Conservation (phyloP, 192 early-diverging fungal genomes). For the Podila epigama region DNA sequence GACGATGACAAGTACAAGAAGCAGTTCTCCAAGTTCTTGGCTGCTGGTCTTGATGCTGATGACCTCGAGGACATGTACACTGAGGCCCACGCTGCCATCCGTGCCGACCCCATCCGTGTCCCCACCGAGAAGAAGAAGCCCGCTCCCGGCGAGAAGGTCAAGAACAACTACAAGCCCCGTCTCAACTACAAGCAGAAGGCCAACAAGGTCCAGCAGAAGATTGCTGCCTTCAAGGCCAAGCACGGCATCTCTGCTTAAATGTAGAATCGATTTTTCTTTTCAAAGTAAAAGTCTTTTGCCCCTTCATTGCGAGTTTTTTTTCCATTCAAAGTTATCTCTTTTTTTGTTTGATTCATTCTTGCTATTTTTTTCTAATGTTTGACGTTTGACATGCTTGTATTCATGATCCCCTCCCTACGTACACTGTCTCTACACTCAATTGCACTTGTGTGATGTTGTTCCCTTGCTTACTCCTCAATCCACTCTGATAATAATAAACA, state of each 20-base stretch:
- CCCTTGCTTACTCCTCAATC: too few relatives aligned
- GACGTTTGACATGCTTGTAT: too few relatives aligned
- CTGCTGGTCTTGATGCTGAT: conserved; percentile 84
- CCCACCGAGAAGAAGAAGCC: conserved; percentile 77
- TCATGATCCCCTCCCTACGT: too few relatives aligned
- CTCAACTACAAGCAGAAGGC: conserved; percentile 93
- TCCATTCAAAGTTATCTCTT: too few relatives aligned
- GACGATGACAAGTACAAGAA: conserved; percentile 98
- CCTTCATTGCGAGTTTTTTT: conserved; percentile 14
- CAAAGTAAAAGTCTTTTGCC: conserved; percentile 7
- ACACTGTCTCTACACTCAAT: too few relatives aligned
- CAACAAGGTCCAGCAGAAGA: conserved; percentile 92
- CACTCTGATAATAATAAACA: too few relatives aligned
- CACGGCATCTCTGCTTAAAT: conserved; percentile 51
- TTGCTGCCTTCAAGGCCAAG: conserved; percentile 72
- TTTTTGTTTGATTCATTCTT: too few relatives aligned
- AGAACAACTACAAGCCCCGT: conserved; percentile 64
- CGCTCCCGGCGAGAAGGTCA: conserved; percentile 77
- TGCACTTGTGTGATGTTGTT: too few relatives aligned
- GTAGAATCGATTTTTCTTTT: conserved; percentile 15
- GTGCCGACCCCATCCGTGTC: conserved; percentile 83
- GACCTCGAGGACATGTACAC: conserved; percentile 96
- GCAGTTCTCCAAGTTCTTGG: conserved; percentile 95
- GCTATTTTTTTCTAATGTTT: too few relatives aligned
- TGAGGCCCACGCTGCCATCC: conserved; percentile 92